phyloP scores from a whole-genome alignment of 768 basidiomycete genomes.

The Hypholoma fasciculare region DNA sequence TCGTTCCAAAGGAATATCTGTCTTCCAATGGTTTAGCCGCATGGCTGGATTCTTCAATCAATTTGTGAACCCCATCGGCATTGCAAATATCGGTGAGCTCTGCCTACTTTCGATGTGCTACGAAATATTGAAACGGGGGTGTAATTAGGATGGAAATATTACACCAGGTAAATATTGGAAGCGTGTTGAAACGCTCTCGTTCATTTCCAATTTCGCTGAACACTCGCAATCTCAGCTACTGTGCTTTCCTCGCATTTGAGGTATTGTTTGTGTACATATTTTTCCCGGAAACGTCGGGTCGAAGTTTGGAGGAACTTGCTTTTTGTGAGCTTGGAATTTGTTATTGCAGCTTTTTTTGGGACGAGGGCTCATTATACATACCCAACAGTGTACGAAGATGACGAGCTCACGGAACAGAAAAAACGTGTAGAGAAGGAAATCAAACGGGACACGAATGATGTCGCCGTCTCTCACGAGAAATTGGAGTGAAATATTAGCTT shows the following conservation, averaged over 20 bases:
- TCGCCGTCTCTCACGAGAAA: constrained; percentile 11
- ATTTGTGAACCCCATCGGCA: constrained; percentile 67
- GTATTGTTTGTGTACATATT: constrained; percentile 58
- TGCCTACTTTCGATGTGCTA: not conserved
- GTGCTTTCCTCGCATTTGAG: constrained; percentile 53
- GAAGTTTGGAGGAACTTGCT: constrained; percentile 57
- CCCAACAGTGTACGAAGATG: constrained; percentile 42
- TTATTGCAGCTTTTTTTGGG: not conserved
- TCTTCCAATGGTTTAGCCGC: constrained; percentile 61
- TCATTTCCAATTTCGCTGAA: too few relatives aligned
- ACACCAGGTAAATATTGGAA: constrained; percentile 38
- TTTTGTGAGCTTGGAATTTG: constrained; percentile 42
- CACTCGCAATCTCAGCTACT: constrained; percentile 30
- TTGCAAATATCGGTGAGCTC: constrained; percentile 43
- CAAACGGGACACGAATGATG: constrained; percentile 18
- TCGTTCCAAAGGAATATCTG: constrained; percentile 59
- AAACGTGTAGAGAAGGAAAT: constrained; percentile 42
- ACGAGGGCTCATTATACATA: not conserved
- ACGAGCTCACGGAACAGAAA: constrained; percentile 39
- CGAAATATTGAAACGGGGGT: not conserved
- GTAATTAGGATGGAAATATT: constrained; percentile 52
- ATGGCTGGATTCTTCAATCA: constrained; percentile 63
- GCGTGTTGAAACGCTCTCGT: not conserved
- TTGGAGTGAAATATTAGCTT: not conserved
- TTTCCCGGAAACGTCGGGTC: constrained; percentile 59